phyloP scores from a whole-genome alignment of 108 stramenopile species.

The Cyclostephanos tholiformis region DNA sequence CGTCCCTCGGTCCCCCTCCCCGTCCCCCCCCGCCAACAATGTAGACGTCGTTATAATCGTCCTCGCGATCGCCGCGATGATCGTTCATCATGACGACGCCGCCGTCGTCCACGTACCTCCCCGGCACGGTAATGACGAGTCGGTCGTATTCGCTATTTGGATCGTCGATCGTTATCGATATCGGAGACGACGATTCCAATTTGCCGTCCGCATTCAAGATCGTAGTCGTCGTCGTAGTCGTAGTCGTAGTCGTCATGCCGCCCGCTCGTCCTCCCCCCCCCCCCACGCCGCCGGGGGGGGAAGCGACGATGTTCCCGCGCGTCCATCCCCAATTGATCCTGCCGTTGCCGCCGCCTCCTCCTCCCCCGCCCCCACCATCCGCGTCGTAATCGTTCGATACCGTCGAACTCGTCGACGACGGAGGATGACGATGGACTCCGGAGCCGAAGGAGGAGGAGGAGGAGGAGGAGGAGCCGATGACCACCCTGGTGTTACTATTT shows the following conservation, averaged over 20 bases:
- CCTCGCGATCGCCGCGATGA: constrained; percentile 39
- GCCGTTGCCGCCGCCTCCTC: not conserved
- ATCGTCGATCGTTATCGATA: constrained; percentile 26
- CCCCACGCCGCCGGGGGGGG: not conserved
- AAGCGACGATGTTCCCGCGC: constrained; percentile 11
- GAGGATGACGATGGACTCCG: not conserved
- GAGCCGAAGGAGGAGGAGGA: no score
- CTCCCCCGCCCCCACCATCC: not conserved
- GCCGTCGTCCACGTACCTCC: constrained; percentile 23
- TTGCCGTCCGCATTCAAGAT: constrained; percentile 13
- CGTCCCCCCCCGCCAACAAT: no score
- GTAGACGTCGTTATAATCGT: constrained; percentile 4
- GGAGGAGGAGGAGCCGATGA: no score
- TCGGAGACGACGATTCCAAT: not conserved
- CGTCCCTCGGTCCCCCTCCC: not conserved
- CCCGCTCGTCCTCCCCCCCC: constrained; percentile 3
- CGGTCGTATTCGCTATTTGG: constrained; percentile 30
- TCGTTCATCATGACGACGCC: constrained; percentile 39
- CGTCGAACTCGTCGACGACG: not conserved
- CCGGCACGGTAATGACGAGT: constrained; percentile 19
- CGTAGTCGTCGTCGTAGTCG: constrained; percentile 9
- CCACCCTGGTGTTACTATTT: no score
- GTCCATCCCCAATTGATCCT: constrained; percentile 51
- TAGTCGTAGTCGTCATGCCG: no score
- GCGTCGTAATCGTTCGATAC: constrained; percentile 10